Evolutionary conservation across 768 basidiomycete genomes (phyloP), one percentile per base, ranked within the genome.

Genomic region (Boletus tomentosulus): DNA sequence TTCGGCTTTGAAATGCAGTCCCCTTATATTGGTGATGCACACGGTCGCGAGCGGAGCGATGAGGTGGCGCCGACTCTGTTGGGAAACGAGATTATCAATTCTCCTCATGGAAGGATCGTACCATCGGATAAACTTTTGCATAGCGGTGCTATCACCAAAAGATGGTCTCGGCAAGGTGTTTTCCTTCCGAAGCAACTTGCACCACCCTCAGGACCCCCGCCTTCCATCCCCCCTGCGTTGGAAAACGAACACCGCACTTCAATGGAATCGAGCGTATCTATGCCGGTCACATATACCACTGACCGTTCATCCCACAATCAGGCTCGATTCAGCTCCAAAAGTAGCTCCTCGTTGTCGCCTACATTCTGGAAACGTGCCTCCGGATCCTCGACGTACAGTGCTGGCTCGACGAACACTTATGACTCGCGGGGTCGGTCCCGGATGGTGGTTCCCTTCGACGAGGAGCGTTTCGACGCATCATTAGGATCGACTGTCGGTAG

Each of bases 171-270:
- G 48, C 81, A 79, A 57, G 74, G 75, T 13, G 34, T 62, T 62
- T 27, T 65, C 73, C 57, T 78, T 30, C 85, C 85, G 9, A 76
- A 78, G 22, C 76, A 78, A 45, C 65, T 75, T 46, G 79, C 79
- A 5, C 84, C 85, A 10, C 84, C 86, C 2, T 76, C 71, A 27
- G 85, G 82, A 6, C 83, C 85, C 15, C 71, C 81, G 28, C 82
- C 84, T 4, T 76, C 78, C 15, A 65, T 78, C 25, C 81, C 73
- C 6, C 42, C 54, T 70, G 50, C 59, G 27, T 45, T 57, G 16
- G 66, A 64, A 22, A 34, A 57, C 49, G 55, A 63, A 53, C 57
- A 42, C 53, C 71, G 65, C 28, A 28, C 45, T 24, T 65, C 67
- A 15, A 55, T 66, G 28, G 64, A 58, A 22, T 66, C 66, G 15